A percentile compares a stretch with the other conserved stretches of the same genome.
Evolutionary conservation across 2,329 filamentous ascomycete genomes (phyloP).

Genomic region (Cladophialophora yegresii): DNA sequence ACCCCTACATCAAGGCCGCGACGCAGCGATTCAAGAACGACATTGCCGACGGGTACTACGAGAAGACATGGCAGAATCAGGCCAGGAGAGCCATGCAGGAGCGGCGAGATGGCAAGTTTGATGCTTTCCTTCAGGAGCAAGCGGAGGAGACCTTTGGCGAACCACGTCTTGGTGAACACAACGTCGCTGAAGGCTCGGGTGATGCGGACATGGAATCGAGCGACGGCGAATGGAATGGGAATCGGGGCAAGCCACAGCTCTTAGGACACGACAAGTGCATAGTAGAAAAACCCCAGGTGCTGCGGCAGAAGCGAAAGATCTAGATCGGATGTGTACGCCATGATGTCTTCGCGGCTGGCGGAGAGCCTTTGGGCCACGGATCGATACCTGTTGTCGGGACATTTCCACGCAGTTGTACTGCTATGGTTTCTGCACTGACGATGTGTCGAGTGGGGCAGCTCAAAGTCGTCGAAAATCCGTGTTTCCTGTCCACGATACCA

Average conservation of each 20-base stretch:
- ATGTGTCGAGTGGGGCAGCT: not conserved
- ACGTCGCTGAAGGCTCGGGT: conserved; percentile 9
- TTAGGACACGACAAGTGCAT: conserved; percentile 6
- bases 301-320: conserved; percentile 5
- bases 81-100: conserved; percentile 57
- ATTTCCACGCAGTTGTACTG: not conserved
- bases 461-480: not conserved
- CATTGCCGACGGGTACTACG: conserved; percentile 57
- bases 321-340: not conserved
- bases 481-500: not conserved
- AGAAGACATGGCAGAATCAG: conserved; percentile 59
- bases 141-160: conserved; percentile 62
- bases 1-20: conserved; percentile 33
- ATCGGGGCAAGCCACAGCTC: conserved; percentile 1
- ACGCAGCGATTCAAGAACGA: conserved; percentile 55
- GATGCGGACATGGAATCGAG: conserved; percentile 17
- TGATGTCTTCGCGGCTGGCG: not conserved
- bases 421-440: not conserved
- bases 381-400: not conserved
- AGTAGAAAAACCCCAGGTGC: not conserved
- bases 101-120: conserved; percentile 57
- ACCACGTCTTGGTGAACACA: conserved; percentile 45
- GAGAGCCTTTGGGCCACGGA: not conserved
- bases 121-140: conserved; percentile 57
- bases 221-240: conserved; percentile 18